Conservation (phyloP, 768 basidiomycete genomes). For the Tulasnella sp. region DNA sequence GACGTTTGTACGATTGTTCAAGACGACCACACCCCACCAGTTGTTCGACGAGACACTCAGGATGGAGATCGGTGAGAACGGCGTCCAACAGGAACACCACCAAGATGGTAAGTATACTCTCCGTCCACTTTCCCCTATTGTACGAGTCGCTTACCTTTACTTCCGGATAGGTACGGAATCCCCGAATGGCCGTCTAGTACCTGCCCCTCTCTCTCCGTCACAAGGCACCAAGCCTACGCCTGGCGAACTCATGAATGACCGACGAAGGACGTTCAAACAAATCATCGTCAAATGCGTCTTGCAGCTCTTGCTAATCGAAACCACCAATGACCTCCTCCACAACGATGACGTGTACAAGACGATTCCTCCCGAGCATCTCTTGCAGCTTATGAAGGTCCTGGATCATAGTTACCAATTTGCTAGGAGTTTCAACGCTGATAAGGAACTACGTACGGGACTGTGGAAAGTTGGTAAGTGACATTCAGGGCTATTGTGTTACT, state of each 20-base stretch:
- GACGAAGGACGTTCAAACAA: slow-evolving; percentile 86
- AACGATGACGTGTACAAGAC: slow-evolving; percentile 84
- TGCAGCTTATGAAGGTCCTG: slow-evolving; percentile 88
- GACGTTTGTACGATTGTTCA: slow-evolving; percentile 92
- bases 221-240: slow-evolving; percentile 38
- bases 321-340: slow-evolving; percentile 86
- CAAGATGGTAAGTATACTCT: background rate
- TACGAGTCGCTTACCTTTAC: background rate
- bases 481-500: background rate
- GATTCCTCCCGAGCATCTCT: slow-evolving; percentile 86
- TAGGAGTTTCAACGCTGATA: slow-evolving; percentile 93
- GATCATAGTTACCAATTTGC: slow-evolving; percentile 98
- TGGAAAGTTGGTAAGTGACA: slow-evolving; percentile 98
- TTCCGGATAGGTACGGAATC: slow-evolving; percentile 39
- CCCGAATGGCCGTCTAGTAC: slow-evolving; percentile 57
- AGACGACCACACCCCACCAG: slow-evolving; percentile 94
- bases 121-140: background rate
- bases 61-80: slow-evolving; percentile 55
- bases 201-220: slow-evolving; percentile 77
- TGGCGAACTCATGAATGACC: slow-evolving; percentile 42
- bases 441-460: slow-evolving; percentile 86
- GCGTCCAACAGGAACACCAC: background rate
- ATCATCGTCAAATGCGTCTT: slow-evolving; percentile 99
- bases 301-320: slow-evolving; percentile 91
- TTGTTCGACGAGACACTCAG: slow-evolving; percentile 86